phyloP scores from a whole-genome alignment of 495 filamentous ascomycete genomes.

The Trypethelium eluteriae region DNA sequence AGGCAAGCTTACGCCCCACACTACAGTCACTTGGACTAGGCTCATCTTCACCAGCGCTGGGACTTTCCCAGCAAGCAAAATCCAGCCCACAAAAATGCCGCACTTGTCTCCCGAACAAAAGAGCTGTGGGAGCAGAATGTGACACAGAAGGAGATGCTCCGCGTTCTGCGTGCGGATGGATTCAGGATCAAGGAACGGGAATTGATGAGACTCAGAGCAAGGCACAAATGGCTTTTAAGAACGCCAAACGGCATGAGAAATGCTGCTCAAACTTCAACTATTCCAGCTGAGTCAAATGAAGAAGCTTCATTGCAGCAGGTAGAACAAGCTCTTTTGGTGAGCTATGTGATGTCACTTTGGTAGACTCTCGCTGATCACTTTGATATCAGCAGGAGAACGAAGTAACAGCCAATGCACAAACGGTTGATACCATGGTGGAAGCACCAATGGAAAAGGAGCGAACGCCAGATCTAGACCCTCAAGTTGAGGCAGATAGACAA shows the following conservation, averaged over 20 bases:
- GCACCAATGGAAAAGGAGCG: neutral
- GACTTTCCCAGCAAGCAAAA: conserved; percentile 66
- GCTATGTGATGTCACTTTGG: neutral
- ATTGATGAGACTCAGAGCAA: conserved; percentile 56
- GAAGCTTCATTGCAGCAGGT: conserved; percentile 3
- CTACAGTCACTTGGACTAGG: conserved; percentile 15
- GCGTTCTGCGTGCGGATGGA: conserved; percentile 60
- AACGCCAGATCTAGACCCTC: conserved; percentile 21
- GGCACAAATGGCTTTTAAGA: conserved; percentile 57
- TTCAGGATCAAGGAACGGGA: conserved; percentile 63
- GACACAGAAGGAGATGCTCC: conserved; percentile 62
- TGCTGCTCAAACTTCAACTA: conserved; percentile 6
- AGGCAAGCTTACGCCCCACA: conserved; percentile 24
- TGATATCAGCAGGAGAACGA: neutral
- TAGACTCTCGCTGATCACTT: neutral
- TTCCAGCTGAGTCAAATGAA: neutral
- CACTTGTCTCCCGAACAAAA: conserved; percentile 57
- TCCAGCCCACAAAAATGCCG: conserved; percentile 57
- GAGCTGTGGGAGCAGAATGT: conserved; percentile 71
- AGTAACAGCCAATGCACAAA: neutral
- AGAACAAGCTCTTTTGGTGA: neutral
- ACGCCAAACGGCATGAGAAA: conserved; percentile 51
- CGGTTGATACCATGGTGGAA: neutral
- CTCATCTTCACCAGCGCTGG: conserved; percentile 46
- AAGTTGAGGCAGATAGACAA: conserved; percentile 30